phyloP scores from a whole-genome alignment of 768 basidiomycete genomes.

The Pleurotus tuoliensis region DNA sequence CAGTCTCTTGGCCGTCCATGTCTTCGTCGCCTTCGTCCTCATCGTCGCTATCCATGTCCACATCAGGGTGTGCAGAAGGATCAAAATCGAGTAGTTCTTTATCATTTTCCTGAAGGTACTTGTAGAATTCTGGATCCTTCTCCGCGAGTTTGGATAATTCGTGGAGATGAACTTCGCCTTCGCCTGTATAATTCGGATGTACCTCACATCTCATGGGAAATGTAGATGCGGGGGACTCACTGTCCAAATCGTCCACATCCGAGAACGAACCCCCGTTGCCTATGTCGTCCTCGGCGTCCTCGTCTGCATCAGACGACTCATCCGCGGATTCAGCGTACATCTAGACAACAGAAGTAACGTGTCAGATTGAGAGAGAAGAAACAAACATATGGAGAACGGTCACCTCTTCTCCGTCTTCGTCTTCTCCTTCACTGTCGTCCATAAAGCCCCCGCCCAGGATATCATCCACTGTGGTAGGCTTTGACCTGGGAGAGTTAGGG shows the following conservation, averaged over 20 bases:
- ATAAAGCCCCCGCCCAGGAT: conserved; percentile 72
- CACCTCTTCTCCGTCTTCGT: conserved; percentile 27
- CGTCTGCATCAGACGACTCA: conserved; percentile 29
- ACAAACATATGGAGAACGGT: not conserved
- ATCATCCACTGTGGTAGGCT: conserved; percentile 71
- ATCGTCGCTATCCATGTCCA: conserved; percentile 33
- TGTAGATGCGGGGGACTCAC: conserved; percentile 25
- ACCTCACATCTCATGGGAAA: no score
- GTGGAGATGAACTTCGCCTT: conserved; percentile 69
- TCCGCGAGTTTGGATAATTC: conserved; percentile 88
- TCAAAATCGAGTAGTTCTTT: conserved; percentile 83
- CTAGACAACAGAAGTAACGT: not conserved
- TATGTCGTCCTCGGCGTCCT: conserved; percentile 38
- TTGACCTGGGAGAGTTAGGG: conserved; percentile 30
- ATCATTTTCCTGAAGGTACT: conserved; percentile 96
- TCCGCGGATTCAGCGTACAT: conserved; percentile 9
- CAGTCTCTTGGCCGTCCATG: conserved; percentile 40
- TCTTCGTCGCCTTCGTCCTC: conserved; percentile 44
- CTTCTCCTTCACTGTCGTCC: conserved; percentile 54
- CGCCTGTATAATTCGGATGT: conserved; percentile 38
- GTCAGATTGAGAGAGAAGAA: conserved; percentile 3
- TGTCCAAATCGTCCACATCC: conserved; percentile 76
- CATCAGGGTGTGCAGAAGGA: conserved; percentile 22
- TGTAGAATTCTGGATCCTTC: conserved; percentile 99
- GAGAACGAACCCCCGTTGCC: conserved; percentile 67